Evolutionary conservation across 441 rosid genomes (phyloP).

Genomic region (Croton setiger): DNA sequence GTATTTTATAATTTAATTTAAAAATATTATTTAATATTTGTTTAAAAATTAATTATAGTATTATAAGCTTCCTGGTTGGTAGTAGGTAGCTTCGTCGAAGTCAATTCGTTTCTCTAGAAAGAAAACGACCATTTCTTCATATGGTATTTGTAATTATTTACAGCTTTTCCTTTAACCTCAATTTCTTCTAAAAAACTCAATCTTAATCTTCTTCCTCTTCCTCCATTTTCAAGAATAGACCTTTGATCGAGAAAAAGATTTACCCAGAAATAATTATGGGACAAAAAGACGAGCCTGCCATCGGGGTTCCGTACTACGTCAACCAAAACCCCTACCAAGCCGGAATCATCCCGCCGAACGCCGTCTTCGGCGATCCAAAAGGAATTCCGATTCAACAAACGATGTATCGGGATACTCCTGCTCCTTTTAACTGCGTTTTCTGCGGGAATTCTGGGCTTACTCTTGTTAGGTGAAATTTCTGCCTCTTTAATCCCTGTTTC

Average conservation of each 20-base stretch:
- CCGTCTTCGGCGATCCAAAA: conserved; percentile 65
- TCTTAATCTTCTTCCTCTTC: not conserved
- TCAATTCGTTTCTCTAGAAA: no score
- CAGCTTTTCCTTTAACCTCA: no score
- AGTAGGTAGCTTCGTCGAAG: no score
- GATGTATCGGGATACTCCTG: conserved; percentile 80
- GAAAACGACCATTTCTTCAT: no score
- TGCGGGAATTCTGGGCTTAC: conserved; percentile 83
- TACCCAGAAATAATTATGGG: conserved; percentile 30
- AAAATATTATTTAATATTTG: no score
- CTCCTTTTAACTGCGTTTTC: conserved; percentile 69
- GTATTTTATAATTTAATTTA: no score
- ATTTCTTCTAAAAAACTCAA: not conserved
- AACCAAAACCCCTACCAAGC: conserved; percentile 66
- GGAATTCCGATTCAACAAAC: conserved; percentile 84
- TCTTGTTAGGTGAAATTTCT: conserved; percentile 43
- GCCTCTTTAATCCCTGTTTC: not conserved
- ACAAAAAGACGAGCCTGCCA: conserved; percentile 50
- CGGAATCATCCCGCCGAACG: conserved; percentile 69
- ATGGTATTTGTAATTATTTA: no score
- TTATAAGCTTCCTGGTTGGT: no score
- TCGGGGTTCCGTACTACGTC: conserved; percentile 73
- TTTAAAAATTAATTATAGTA: no score
- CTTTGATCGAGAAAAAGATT: not conserved
- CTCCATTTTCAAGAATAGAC: not conserved